Conservation (phyloP, 2,329 filamentous ascomycete species). For the Beauveria bassiana region DNA sequence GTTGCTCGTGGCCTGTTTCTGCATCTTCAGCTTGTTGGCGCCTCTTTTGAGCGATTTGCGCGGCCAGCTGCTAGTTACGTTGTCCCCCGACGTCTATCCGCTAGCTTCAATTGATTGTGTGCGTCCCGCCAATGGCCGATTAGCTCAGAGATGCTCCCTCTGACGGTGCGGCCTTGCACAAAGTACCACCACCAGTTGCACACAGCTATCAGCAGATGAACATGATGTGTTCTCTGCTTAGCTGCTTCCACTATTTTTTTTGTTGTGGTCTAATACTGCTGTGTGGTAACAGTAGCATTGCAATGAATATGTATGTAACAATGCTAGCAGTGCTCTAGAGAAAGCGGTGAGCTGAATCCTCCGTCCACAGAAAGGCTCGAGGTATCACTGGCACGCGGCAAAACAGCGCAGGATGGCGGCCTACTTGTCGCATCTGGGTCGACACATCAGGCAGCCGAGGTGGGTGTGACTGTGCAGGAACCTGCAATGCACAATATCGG, state of each 20-base stretch:
- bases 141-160: not conserved
- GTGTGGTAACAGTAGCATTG: not conserved
- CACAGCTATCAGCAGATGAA: not conserved
- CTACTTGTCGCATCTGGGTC: not conserved
- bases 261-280: not conserved
- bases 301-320: not conserved
- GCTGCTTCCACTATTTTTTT: not conserved
- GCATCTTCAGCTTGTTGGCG: not conserved
- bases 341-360: not conserved
- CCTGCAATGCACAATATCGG: conserved; percentile 6
- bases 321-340: not conserved
- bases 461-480: not conserved
- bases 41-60: conserved; percentile 3
- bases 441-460: not conserved
- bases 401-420: not conserved
- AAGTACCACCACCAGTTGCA: not conserved
- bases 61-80: not conserved
- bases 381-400: not conserved
- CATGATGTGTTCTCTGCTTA: not conserved
- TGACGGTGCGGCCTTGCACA: not conserved
- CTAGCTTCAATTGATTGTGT: not conserved
- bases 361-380: not conserved
- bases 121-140: not conserved
- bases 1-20: not conserved
- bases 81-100: conserved; percentile 7